These are phyloP conservation scores for Colletotrichum gloeosporioides DNA, from an alignment of 2,329 filamentous ascomycete genomes.

Conservation along the genomic window DNA sequence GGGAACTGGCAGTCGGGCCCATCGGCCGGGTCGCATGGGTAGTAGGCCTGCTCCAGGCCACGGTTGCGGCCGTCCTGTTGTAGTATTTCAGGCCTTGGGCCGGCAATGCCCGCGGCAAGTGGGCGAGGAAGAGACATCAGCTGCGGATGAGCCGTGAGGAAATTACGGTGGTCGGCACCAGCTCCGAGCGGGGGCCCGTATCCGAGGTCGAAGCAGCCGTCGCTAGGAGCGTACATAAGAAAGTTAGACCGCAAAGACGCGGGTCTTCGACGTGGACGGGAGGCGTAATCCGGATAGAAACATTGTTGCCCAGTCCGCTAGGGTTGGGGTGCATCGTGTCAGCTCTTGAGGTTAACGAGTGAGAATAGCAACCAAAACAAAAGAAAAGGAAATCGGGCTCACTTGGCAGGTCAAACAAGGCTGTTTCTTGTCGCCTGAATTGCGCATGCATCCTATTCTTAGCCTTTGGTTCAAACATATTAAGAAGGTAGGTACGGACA, in stretches of 20 bases:
- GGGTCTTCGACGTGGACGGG: background rate
- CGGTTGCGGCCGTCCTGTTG: background rate
- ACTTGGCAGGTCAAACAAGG: background rate
- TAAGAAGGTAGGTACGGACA: background rate
- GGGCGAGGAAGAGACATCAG: background rate
- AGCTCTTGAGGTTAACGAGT: background rate
- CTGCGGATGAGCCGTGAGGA: background rate
- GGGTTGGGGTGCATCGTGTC: background rate
- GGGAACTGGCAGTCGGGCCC: background rate
- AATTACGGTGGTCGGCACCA: background rate
- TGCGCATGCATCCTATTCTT: background rate
- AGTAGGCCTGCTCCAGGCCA: background rate
- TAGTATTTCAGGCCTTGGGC: background rate
- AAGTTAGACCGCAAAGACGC: background rate
- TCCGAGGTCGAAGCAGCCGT: background rate
- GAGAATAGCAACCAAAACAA: background rate
- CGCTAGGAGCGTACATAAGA: background rate
- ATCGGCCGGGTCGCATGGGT: background rate
- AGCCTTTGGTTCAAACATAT: background rate
- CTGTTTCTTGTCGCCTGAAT: background rate
- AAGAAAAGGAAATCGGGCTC: background rate
- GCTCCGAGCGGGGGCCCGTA: background rate
- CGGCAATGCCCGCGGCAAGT: rapidly evolving
- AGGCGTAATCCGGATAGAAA: background rate
- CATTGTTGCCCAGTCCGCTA: background rate